Base-by-base conservation (phyloP, 192 early-diverging fungal species). In the Cetraspora pellucida region DNA sequence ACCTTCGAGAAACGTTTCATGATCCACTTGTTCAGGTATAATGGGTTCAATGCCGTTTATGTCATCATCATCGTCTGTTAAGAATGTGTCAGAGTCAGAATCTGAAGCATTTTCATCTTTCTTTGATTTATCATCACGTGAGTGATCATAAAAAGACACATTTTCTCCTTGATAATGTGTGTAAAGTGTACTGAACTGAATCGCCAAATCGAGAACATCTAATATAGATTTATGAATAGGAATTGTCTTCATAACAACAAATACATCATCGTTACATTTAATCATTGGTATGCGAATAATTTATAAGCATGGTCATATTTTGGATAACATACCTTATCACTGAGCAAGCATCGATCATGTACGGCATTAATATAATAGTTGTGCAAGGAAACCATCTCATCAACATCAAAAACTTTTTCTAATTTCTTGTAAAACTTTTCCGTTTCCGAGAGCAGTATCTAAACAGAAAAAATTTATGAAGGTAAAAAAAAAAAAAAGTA, bases 371-470 rank as follows among this genome's bases (percentile, higher is more conserved):
- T 52, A 68, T 81, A 85, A 27, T 71, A 43, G 7, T 70, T 49
- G 71, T 85, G 82, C 3, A 79, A 45, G 2, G 61, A 44, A 37
- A 81, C 73, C 49, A 85, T 82, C 23, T 85, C 80, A 79, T 85
- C 84, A 27, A 77, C 60, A 69, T 83, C 76, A 25, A 78, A 70
- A 1, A 81, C 58, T 31, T 44, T 49, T 17, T 74, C 25, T 11
- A 85, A 44, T 16, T 81, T 70, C 37, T 75, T 52, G 43, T 74
- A 64, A 47, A 85, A 79, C 1, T 61, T 37, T 23, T 59, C 45
- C 11, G 84, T 85, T 71, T 85, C 84, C 1, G 82, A 54, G 46
- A 83, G 68, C 11, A 85, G 46, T 37, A 85, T 79, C 83, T 85
- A 9, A 65, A 77, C 19, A 30, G 27, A 21, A 11, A 49, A 74